These are phyloP conservation scores for Goffeauzyma gilvescens DNA, from an alignment of 768 basidiomycete species.

Conservation along the genomic window DNA sequence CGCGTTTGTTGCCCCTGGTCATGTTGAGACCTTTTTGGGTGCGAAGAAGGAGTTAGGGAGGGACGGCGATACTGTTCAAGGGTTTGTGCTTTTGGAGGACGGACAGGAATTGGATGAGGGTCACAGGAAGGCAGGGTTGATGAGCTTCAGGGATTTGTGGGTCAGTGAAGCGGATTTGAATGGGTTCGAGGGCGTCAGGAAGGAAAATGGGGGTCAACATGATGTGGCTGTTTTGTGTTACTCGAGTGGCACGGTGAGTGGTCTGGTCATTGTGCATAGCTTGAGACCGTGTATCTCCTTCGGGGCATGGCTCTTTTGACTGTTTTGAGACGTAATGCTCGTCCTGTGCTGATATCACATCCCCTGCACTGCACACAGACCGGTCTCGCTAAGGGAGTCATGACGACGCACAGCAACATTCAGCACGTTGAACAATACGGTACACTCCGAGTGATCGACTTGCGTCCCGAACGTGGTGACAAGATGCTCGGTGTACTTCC, in stretches of 20 bases:
- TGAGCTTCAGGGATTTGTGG: slow-evolving; percentile 18
- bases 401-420: slow-evolving; percentile 41
- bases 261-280: too few relatives aligned
- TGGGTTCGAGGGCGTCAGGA: slow-evolving; percentile 1
- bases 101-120: too few relatives aligned
- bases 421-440: slow-evolving; percentile 37
- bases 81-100: too few relatives aligned
- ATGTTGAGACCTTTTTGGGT: too few relatives aligned
- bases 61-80: too few relatives aligned
- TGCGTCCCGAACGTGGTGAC: slow-evolving; percentile 35
- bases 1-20: slow-evolving; percentile 45
- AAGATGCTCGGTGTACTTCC: slow-evolving; percentile 48
- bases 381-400: slow-evolving; percentile 29
- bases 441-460: slow-evolving; percentile 37
- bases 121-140: too few relatives aligned
- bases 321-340: background rate
- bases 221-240: slow-evolving; percentile 30
- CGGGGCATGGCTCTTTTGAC: background rate
- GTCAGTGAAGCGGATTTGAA: background rate
- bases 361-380: slow-evolving; percentile 8
- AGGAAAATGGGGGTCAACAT: slow-evolving; percentile 12
- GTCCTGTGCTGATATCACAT: background rate
- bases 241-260: slow-evolving; percentile 25
- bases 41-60: too few relatives aligned
- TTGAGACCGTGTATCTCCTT: too few relatives aligned